Conservation (phyloP, 1,139 yeast genomes). For the Yamadazyma aaseri region DNA sequence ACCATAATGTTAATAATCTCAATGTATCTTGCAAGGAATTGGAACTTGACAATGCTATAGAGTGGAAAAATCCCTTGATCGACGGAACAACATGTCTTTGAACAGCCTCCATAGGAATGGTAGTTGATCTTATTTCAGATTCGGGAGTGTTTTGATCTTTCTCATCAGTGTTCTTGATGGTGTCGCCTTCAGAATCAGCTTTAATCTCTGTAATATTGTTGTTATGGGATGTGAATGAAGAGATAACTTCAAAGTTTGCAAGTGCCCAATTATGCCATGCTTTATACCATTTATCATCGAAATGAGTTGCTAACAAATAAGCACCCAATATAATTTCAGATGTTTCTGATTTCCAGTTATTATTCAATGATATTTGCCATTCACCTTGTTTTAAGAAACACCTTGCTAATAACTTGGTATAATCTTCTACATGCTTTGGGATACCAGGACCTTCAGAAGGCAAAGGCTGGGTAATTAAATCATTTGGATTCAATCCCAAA, state of each 20-base stretch:
- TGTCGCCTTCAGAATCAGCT: slow-evolving; percentile 21
- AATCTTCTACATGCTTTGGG: slow-evolving; percentile 75
- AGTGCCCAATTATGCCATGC: slow-evolving; percentile 99
- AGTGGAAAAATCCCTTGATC: slow-evolving; percentile 90
- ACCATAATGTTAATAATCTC: slow-evolving; percentile 89
- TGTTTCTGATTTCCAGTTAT: slow-evolving; percentile 79
- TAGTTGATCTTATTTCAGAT: slow-evolving; percentile 9
- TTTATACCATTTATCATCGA: slow-evolving; percentile 90
- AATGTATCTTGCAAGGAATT: slow-evolving; percentile 91
- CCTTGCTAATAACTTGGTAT: slow-evolving; percentile 85
- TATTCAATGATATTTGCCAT: slow-evolving; percentile 86
- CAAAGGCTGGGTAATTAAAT: slow-evolving; percentile 82
- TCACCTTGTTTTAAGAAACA: slow-evolving; percentile 97
- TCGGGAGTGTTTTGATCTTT: slow-evolving; percentile 5
- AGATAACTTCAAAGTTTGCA: slow-evolving; percentile 93
- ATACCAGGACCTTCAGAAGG: slow-evolving; percentile 75
- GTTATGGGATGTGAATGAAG: slow-evolving; percentile 52
- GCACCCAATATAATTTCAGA: slow-evolving; percentile 84
- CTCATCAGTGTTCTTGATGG: slow-evolving; percentile 11
- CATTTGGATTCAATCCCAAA: slow-evolving; percentile 74
- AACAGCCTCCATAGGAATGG: slow-evolving; percentile 56
- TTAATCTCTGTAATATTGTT: slow-evolving; percentile 26
- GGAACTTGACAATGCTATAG: slow-evolving; percentile 82
- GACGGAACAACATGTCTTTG: slow-evolving; percentile 93
- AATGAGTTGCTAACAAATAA: slow-evolving; percentile 89